Evolutionary conservation across 1,284 basidiomycete species (phyloP), one percentile per base, ranked within the genome.

Genomic region (Gomphus sp.): DNA sequence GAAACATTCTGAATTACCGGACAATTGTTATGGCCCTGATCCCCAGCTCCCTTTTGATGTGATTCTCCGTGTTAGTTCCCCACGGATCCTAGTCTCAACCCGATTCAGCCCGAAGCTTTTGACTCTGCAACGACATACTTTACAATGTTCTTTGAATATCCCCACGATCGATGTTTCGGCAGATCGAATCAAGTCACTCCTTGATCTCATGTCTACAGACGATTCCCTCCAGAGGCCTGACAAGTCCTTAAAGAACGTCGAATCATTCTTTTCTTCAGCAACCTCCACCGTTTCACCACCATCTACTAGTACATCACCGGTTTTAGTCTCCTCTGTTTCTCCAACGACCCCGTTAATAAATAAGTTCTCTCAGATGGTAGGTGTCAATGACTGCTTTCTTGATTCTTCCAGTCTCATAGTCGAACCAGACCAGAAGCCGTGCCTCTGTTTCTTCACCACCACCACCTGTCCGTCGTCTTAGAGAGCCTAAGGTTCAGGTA

Each of bases 51-150:
- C 51, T 36, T 48, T 44, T n/a, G 67, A 69, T 51, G 65, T 69
- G 45, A 76, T 81, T 64, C 58, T 83, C 37, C 70, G 69, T 60
- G 65, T 80, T 25, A 78, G 80, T 7, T 76, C 76, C 9, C 66
- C 71, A 45, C 69, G 73, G 55, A 69, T 84, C 44, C 67, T 67
- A 31, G 72, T 76, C 6, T 78, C 77, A n/a, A 72, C 80, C 43
- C 74, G 75, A 52, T 81, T 88, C 62, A 80, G 79, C 67, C 84
- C 86, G 2, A 76, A 76, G 61, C 72, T 76, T 53, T 79, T 80
- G 11, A 67, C 70, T n/a, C 66, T 86, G 44, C 78, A 85, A 63
- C 71, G 74, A 2, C 77, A 80, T 58, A 83, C 82, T 52, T 67
- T 87, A 44, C 73, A 76, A n/a, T 70, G 73, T 11, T 71, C 71